Percentiles rank a stretch among this genome's conserved stretches.
Conservation (phyloP, 2,329 filamentous ascomycete species). For the Grosmannia penicillata region DNA sequence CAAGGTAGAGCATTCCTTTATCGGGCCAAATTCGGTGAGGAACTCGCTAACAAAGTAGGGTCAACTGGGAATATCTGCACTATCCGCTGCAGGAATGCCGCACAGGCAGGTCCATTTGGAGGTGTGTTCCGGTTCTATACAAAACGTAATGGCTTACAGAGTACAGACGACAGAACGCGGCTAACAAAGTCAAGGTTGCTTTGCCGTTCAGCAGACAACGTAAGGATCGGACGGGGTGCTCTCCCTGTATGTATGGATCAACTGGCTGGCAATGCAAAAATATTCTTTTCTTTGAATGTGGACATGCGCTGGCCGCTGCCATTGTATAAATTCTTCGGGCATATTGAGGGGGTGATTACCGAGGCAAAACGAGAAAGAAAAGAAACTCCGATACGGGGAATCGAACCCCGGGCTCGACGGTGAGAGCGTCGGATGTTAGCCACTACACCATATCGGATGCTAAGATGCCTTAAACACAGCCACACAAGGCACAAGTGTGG, state of each 20-base stretch:
- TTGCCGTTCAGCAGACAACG: neutral
- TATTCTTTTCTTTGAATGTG: too few relatives aligned
- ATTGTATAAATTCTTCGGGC: too few relatives aligned
- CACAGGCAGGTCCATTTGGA: constrained; percentile 3
- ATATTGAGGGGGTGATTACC: too few relatives aligned
- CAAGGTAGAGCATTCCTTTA: neutral
- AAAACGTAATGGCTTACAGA: neutral
- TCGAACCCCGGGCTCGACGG: constrained; percentile 8
- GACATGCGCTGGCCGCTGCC: too few relatives aligned
- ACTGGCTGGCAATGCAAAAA: too few relatives aligned
- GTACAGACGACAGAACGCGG: too few relatives aligned
- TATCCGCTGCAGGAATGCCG: constrained; percentile 1
- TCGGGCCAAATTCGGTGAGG: too few relatives aligned
- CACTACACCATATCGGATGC: constrained; percentile 9
- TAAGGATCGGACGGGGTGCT: too few relatives aligned
- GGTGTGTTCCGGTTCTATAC: neutral
- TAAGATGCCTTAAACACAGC: too few relatives aligned
- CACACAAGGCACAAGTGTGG: too few relatives aligned
- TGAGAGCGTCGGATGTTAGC: constrained; percentile 9
- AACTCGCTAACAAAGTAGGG: neutral
- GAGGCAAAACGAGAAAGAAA: too few relatives aligned
- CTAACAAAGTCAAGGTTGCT: constrained; percentile 1
- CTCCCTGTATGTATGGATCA: too few relatives aligned
- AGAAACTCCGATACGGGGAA: constrained; percentile 8
- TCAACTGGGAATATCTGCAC: constrained; percentile 2